Conservation (phyloP, 805 yeast species). For the Ogataea corticis region DNA sequence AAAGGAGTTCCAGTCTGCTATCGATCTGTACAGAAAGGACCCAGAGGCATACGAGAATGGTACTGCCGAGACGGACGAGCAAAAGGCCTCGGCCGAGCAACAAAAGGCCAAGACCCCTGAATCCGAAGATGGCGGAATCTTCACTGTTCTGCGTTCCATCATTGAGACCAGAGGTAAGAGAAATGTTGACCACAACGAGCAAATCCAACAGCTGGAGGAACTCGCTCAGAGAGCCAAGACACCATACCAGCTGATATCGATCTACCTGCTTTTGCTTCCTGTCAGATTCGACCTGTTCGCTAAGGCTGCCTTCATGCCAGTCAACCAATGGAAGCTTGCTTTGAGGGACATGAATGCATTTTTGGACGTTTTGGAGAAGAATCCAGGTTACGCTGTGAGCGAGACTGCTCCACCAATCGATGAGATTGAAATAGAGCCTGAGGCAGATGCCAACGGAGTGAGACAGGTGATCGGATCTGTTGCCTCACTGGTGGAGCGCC, state of each 20-base stretch:
- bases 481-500: constrained; percentile 83
- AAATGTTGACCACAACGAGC: constrained; percentile 82
- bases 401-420: constrained; percentile 73
- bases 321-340: constrained; percentile 76
- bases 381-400: constrained; percentile 63
- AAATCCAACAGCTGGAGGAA: constrained; percentile 68
- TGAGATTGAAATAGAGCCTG: constrained; percentile 74
- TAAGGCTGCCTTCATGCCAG: constrained; percentile 69
- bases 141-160: constrained; percentile 70
- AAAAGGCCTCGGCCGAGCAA: constrained; percentile 38
- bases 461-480: constrained; percentile 80
- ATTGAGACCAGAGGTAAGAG: constrained; percentile 94
- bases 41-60: constrained; percentile 75
- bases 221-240: constrained; percentile 50
- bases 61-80: constrained; percentile 34
- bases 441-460: constrained; percentile 63
- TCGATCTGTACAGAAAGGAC: constrained; percentile 60
- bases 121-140: constrained; percentile 46
- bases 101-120: constrained; percentile 33
- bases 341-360: constrained; percentile 61
- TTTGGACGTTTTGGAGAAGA: constrained; percentile 66
- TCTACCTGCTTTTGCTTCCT: constrained; percentile 81
- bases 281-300: constrained; percentile 81
- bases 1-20: constrained; percentile 63
- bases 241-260: constrained; percentile 75